Conservation (phyloP, 768 basidiomycete species). For the Vishniacozyma victoriae region DNA sequence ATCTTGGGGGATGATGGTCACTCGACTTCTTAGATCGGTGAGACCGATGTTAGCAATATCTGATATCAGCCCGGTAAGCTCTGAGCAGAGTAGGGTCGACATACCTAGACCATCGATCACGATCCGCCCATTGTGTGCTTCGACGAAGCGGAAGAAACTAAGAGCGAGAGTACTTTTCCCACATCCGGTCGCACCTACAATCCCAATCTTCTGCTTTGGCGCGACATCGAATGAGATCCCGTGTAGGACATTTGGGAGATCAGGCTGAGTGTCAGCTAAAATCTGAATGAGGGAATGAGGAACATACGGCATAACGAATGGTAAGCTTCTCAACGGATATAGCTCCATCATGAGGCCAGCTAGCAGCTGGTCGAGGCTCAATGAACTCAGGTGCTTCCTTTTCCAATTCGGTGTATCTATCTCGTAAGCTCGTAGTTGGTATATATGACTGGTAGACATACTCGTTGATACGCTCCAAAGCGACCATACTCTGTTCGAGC, state of each 20-base stretch:
- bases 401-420: slow-evolving; percentile 57
- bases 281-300: too few relatives aligned
- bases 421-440: not conserved
- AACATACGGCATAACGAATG: slow-evolving; percentile 54
- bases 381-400: slow-evolving; percentile 76
- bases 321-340: slow-evolving; percentile 67
- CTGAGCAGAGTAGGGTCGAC: not conserved
- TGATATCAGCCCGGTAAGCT: not conserved
- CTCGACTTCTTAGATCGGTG: slow-evolving; percentile 67
- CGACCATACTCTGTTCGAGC: slow-evolving; percentile 85
- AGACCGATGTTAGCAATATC: slow-evolving; percentile 75
- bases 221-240: slow-evolving; percentile 65
- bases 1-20: slow-evolving; percentile 71
- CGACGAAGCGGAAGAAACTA: slow-evolving; percentile 86
- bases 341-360: slow-evolving; percentile 65
- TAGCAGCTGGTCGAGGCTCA: slow-evolving; percentile 71
- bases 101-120: slow-evolving; percentile 60
- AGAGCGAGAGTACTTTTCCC: slow-evolving; percentile 53
- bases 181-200: slow-evolving; percentile 49
- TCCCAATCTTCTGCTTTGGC: slow-evolving; percentile 67
- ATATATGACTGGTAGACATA: slow-evolving; percentile 53
- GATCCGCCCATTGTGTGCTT: slow-evolving; percentile 70
- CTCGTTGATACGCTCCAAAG: slow-evolving; percentile 79
- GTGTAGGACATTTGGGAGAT: slow-evolving; percentile 79
- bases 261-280: slow-evolving; percentile 55